Conservation (phyloP, 2,329 filamentous ascomycete genomes). For the Stagonosporopsis chrysanthemi region DNA sequence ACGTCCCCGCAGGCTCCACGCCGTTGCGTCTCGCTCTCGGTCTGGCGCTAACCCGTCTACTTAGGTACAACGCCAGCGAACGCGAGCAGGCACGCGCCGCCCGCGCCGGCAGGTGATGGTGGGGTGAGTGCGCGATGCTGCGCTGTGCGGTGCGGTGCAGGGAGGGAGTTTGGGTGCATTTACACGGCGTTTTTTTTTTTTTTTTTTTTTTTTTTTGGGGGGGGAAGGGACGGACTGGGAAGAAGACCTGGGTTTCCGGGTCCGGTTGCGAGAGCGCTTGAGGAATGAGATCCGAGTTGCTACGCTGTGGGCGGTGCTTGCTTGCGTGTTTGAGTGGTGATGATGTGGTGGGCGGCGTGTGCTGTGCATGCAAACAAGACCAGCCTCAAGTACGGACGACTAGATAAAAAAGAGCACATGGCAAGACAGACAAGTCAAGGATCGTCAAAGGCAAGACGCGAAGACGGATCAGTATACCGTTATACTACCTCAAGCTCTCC, state of each 20-base stretch:
- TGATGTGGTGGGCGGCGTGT: too few relatives aligned
- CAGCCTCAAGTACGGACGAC: too few relatives aligned
- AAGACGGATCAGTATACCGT: slow-evolving; percentile 7
- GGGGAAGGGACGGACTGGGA: background rate
- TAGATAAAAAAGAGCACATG: too few relatives aligned
- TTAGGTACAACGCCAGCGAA: slow-evolving; percentile 48
- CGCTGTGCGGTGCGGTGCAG: background rate
- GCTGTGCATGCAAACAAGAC: too few relatives aligned
- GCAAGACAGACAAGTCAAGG: too few relatives aligned
- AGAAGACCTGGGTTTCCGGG: background rate
- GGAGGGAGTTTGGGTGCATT: background rate
- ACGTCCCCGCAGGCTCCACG: slow-evolving; percentile 30
- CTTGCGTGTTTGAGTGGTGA: too few relatives aligned
- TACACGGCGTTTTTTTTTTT: slow-evolving; percentile 1
- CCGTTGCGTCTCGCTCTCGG: slow-evolving; percentile 6
- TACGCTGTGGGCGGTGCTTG: too few relatives aligned
- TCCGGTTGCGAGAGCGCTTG: too few relatives aligned
- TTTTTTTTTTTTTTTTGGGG: too few relatives aligned
- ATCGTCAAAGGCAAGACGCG: too few relatives aligned
- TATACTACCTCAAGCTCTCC: slow-evolving; percentile 31
- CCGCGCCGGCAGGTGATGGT: slow-evolving; percentile 28
- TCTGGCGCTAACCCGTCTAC: slow-evolving; percentile 29
- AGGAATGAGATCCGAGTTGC: too few relatives aligned
- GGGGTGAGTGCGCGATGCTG: background rate
- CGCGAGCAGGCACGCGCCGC: slow-evolving; percentile 44